These are phyloP conservation scores for Podaxis sp. DNA, from an alignment of 768 basidiomycete genomes.

Conservation along the genomic window DNA sequence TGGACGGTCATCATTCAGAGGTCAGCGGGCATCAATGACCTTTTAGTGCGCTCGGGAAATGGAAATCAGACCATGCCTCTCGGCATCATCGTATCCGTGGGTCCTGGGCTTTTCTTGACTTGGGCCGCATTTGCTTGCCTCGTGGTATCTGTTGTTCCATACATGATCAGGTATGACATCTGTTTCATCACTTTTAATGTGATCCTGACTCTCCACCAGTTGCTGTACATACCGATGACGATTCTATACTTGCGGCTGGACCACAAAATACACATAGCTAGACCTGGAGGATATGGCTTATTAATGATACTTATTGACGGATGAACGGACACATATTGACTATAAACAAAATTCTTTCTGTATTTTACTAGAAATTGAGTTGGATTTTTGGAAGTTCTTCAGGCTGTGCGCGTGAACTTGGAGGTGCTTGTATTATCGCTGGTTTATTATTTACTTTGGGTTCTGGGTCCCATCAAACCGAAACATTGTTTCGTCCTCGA, in stretches of 20 bases:
- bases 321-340: slow-evolving; percentile 1
- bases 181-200: neutral
- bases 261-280: slow-evolving; percentile 11
- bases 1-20: slow-evolving; percentile 79
- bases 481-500: neutral
- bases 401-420: neutral
- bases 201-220: slow-evolving; percentile 33
- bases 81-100: slow-evolving; percentile 64
- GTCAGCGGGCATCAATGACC: slow-evolving; percentile 54
- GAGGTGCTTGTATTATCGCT: neutral
- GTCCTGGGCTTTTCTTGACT: slow-evolving; percentile 60
- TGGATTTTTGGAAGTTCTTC: neutral
- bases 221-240: slow-evolving; percentile 78
- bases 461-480: neutral
- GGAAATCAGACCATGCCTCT: slow-evolving; percentile 37
- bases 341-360: neutral
- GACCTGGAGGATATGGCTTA: slow-evolving; percentile 9
- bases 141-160: slow-evolving; percentile 65
- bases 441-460: neutral
- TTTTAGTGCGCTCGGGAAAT: slow-evolving; percentile 35
- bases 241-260: slow-evolving; percentile 28
- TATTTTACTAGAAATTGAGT: neutral
- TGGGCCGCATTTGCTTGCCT: slow-evolving; percentile 79
- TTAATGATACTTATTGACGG: slow-evolving; percentile 15
- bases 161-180: slow-evolving; percentile 63